Evolutionary conservation across 768 basidiomycete species (phyloP), one percentile per base, ranked within the genome.

Genomic region (Lyophyllum decastes): DNA sequence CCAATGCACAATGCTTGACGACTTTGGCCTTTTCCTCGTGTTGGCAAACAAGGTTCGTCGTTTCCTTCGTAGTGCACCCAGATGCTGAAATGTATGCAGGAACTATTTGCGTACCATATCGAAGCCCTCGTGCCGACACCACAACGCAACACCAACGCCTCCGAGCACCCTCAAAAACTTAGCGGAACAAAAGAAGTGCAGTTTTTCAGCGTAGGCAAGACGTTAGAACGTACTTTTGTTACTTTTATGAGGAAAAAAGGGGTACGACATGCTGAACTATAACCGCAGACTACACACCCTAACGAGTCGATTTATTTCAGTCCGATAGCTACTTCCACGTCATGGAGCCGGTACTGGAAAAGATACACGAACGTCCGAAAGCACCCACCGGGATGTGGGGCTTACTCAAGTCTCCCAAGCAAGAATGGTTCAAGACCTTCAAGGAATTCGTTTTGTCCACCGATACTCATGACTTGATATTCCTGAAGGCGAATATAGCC

Each of bases 231-330:
- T 17, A 97, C 95, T 0, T 77, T 98, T 16, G 89, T 99, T 11
- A 87, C 97, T 49, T 98, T 93, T 71, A 97, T 98, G 90, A 95
- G 94, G 82, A 93, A 92, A 74, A 95, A 90, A 74, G 92, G 92
- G 72, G 82, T 83, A 61, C 60, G 76, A 46, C 60, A 1, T 57
- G 85, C 48, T 81, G 19, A 86, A 63, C 83, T 80, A 26, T 19
- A 16, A 38, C 12, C 38, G 8, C n/a, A 34, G 4, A 22, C 14
- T 41, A 12, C 14, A 16, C 8, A 21, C 33, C 44, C 19, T 12
- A 59, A 51, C 49, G 35, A 57, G 21, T 33, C 63, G n/a, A 59
- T 9, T 2, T 41, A 12, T 79, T 9, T 3, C 52, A 80, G 78
- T 78, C 88, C 49, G 92, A 95, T 61, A 94, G 92, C 55, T 85